A percentile compares a stretch with the other conserved stretches of the same genome.
Evolutionary conservation across 345 rosid genomes (phyloP).

Genomic region (Pelargonium nanum): DNA sequence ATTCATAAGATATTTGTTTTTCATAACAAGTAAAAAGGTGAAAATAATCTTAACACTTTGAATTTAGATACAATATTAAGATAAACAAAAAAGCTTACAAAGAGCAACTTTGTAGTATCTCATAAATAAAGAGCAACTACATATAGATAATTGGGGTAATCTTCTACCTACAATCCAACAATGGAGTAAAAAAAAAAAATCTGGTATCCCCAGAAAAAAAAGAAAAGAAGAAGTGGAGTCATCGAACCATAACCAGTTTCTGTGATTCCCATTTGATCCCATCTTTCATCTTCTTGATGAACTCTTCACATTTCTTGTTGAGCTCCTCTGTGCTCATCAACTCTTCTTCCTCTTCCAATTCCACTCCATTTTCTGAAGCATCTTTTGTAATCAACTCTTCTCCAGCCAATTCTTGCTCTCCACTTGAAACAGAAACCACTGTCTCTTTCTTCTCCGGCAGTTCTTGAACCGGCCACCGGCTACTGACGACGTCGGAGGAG

Average conservation of each 20-base stretch:
- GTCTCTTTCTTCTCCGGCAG: conserved; percentile 2
- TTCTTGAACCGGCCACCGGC: not conserved
- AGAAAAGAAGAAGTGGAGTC: no score
- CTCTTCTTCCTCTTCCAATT: conserved; percentile 14
- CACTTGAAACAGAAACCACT: not conserved
- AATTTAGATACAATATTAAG: no score
- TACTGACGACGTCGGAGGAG: not conserved
- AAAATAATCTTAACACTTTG: no score
- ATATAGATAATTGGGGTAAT: no score
- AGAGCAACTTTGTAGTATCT: no score
- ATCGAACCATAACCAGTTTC: not conserved
- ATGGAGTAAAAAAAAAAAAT: no score
- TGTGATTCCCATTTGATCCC: conserved; percentile 17
- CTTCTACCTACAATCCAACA: no score
- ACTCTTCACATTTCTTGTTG: conserved; percentile 60
- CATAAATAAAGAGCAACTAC: no score
- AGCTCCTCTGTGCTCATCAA: conserved; percentile 44
- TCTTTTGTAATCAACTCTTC: not conserved
- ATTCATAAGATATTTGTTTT: no score
- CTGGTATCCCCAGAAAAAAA: no score
- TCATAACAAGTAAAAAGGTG: no score
- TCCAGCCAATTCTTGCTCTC: conserved; percentile 8
- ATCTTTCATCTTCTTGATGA: conserved; percentile 48
- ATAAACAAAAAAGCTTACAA: no score
- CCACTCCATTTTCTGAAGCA: conserved; percentile 1